These are phyloP conservation scores for Castanea mollissima DNA, from an alignment of 306 rosid species.

Conservation along the genomic window DNA sequence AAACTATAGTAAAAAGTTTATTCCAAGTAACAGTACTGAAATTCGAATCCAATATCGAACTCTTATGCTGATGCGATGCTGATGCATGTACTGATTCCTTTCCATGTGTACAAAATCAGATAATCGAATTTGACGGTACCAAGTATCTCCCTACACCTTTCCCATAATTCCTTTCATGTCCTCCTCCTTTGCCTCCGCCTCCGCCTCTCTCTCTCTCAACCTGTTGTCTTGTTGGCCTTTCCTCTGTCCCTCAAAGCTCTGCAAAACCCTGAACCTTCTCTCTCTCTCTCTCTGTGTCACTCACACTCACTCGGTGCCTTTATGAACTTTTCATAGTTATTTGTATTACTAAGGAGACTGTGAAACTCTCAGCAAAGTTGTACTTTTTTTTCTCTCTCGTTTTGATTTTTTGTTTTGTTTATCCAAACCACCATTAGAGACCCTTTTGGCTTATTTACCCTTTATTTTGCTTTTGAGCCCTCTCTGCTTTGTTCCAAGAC, in stretches of 20 bases:
- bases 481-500: background rate
- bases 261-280: slow-evolving; percentile 9
- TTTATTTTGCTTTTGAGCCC: background rate
- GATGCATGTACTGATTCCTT: background rate
- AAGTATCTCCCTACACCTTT: slow-evolving; percentile 24
- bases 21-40: too few species aligned
- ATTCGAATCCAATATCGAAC: too few species aligned
- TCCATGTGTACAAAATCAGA: slow-evolving; percentile 26
- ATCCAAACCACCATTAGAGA: slow-evolving; percentile 8
- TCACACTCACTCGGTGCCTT: too few species aligned
- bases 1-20: too few species aligned
- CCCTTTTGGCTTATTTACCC: background rate
- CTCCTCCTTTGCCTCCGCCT: background rate
- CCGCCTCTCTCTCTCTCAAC: background rate
- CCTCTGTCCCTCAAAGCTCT: slow-evolving; percentile 7
- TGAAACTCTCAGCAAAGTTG: background rate
- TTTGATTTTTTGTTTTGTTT: background rate
- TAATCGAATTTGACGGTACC: background rate
- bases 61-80: too few species aligned
- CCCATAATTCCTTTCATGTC: slow-evolving; percentile 17
- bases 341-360: background rate
- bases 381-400: background rate
- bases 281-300: background rate
- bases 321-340: background rate
- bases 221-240: background rate